These are phyloP conservation scores for Basipetospora chlamydospora DNA, from an alignment of 2,329 filamentous ascomycete species.

Conservation along the genomic window DNA sequence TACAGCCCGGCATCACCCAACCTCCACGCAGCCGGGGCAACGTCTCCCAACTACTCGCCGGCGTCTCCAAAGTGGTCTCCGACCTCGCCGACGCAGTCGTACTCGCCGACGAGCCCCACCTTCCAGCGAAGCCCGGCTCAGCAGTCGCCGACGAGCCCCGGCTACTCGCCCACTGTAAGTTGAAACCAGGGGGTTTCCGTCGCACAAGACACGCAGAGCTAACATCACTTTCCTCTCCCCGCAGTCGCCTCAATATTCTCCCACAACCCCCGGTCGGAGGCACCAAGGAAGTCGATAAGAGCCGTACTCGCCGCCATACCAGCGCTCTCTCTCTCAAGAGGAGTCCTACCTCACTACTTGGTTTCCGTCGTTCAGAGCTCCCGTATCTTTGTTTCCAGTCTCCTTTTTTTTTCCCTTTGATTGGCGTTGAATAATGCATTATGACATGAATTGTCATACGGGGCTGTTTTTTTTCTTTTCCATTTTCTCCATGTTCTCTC, in stretches of 20 bases:
- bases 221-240: slow-evolving; percentile 15
- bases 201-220: neutral
- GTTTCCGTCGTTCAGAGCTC: too few species aligned
- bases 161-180: slow-evolving; percentile 52
- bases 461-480: neutral
- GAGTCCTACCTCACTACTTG: too few species aligned
- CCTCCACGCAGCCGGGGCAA: slow-evolving; percentile 26
- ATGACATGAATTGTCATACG: slow-evolving; percentile 2
- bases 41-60: slow-evolving; percentile 50
- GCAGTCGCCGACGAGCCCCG: slow-evolving; percentile 52
- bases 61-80: slow-evolving; percentile 68
- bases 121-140: slow-evolving; percentile 40
- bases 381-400: neutral
- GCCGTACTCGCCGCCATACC: too few species aligned
- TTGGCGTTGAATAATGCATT: slow-evolving; percentile 2
- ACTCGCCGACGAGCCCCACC: slow-evolving; percentile 48
- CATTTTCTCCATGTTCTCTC: neutral
- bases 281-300: slow-evolving; percentile 22
- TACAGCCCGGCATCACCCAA: slow-evolving; percentile 57
- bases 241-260: slow-evolving; percentile 33
- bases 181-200: too few species aligned
- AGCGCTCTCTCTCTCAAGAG: too few species aligned
- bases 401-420: neutral
- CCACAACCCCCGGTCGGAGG: slow-evolving; percentile 27
- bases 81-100: slow-evolving; percentile 48